Conservation (phyloP, 352 stramenopile species). For the Paralagenidium karlingii region DNA sequence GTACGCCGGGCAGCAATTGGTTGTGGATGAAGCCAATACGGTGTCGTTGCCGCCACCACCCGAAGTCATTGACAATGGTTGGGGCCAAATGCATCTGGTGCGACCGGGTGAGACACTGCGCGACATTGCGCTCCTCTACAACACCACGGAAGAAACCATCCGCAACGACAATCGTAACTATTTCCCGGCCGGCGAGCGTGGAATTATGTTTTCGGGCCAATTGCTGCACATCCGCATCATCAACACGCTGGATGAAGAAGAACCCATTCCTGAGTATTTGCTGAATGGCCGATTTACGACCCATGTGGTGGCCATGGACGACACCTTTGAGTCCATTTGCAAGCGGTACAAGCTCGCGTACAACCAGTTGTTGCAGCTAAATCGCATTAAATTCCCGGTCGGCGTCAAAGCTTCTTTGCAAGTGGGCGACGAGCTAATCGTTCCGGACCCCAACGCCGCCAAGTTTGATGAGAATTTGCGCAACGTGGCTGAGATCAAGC, state of each 20-base stretch:
- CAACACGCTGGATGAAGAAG: conserved; percentile 11
- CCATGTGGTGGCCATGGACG: conserved; percentile 25
- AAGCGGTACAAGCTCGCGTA: conserved; percentile 55
- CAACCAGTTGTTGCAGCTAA: conserved; percentile 58
- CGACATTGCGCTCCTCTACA: conserved; percentile 62
- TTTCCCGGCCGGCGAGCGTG: conserved; percentile 66
- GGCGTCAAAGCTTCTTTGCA: conserved; percentile 43
- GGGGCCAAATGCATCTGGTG: conserved; percentile 77
- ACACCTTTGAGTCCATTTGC: conserved; percentile 70
- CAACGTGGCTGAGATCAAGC: conserved; percentile 67
- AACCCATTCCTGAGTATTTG: not conserved
- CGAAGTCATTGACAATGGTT: conserved; percentile 71
- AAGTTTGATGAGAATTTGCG: conserved; percentile 34
- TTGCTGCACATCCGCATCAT: conserved; percentile 67
- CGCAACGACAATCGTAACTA: conserved; percentile 70
- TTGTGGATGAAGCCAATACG: conserved; percentile 69
- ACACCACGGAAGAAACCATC: conserved; percentile 67
- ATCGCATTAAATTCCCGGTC: conserved; percentile 52
- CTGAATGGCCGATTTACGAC: not conserved
- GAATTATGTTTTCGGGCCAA: conserved; percentile 45
- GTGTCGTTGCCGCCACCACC: conserved; percentile 54
- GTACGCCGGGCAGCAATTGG: conserved; percentile 59
- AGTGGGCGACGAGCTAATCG: conserved; percentile 51
- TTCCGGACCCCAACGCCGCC: conserved; percentile 46
- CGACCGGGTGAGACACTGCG: conserved; percentile 49